phyloP scores from a whole-genome alignment of 2,329 filamentous ascomycete species.

The Cercospora janseana region DNA sequence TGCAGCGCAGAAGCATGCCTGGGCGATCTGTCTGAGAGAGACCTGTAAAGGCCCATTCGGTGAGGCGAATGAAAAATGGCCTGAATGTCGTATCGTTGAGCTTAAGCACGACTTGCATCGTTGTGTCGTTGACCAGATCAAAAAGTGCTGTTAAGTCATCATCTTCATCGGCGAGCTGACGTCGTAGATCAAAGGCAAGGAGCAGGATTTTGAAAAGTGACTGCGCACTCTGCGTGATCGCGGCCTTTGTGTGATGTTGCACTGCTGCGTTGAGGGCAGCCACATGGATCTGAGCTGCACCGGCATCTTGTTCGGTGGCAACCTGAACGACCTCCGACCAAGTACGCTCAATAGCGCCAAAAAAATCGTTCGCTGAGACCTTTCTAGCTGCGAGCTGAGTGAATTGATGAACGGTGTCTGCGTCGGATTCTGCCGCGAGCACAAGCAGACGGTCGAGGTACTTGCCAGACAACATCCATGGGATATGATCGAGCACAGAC shows the following conservation, averaged over 20 bases:
- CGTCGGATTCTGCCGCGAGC: slow-evolving; percentile 65
- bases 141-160: slow-evolving; percentile 59
- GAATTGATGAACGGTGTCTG: slow-evolving; percentile 49
- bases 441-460: slow-evolving; percentile 71
- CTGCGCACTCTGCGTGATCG: slow-evolving; percentile 71
- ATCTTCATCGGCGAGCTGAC: slow-evolving; percentile 46
- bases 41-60: slow-evolving; percentile 71
- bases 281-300: slow-evolving; percentile 41
- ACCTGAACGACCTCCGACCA: slow-evolving; percentile 59
- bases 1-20: slow-evolving; percentile 62
- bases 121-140: slow-evolving; percentile 60
- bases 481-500: slow-evolving; percentile 75
- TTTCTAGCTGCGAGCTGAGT: slow-evolving; percentile 73
- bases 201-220: slow-evolving; percentile 63
- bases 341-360: slow-evolving; percentile 68
- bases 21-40: slow-evolving; percentile 61
- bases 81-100: slow-evolving; percentile 92
- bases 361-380: slow-evolving; percentile 72
- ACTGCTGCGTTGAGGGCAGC: slow-evolving; percentile 62
- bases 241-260: slow-evolving; percentile 73
- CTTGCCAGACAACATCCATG: slow-evolving; percentile 79
- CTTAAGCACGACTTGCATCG: slow-evolving; percentile 91
- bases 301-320: slow-evolving; percentile 50
- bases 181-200: slow-evolving; percentile 63
- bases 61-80: slow-evolving; percentile 81